A percentile compares a stretch with the other conserved stretches of the same genome.
Conservation (phyloP, 495 filamentous ascomycete species). For the Lasiosphaeria miniovina region DNA sequence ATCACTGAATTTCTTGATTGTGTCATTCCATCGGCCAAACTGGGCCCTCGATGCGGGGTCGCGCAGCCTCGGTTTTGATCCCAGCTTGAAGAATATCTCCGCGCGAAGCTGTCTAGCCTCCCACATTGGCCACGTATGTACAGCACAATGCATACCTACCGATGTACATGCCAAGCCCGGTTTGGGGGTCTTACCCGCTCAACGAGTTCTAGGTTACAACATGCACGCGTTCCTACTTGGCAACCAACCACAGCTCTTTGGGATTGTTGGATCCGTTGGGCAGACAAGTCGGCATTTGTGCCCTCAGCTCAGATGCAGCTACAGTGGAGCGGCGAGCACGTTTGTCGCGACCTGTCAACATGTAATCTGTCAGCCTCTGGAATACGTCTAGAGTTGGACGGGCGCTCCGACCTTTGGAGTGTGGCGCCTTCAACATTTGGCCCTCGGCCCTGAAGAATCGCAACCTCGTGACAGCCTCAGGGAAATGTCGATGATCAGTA, state of each 20-base stretch:
- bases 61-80: conserved; percentile 2
- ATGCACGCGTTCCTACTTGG: neutral
- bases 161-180: neutral
- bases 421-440: no score
- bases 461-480: no score
- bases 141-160: neutral
- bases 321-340: neutral
- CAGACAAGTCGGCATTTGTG: conserved; percentile 2
- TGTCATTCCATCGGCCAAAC: no score
- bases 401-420: no score
- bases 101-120: neutral
- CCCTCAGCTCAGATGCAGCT: conserved; percentile 1
- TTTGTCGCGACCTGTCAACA: no score
- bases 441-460: no score
- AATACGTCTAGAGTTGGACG: no score
- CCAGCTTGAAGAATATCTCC: conserved; percentile 1
- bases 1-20: no score
- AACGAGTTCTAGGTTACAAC: neutral
- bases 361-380: no score
- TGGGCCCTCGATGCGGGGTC: no score
- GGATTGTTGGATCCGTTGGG: neutral
- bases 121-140: neutral
- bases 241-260: neutral
- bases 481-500: no score
- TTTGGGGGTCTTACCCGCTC: neutral